phyloP scores from a whole-genome alignment of 2,329 filamentous ascomycete genomes.

The Pyrenophora graminea region DNA sequence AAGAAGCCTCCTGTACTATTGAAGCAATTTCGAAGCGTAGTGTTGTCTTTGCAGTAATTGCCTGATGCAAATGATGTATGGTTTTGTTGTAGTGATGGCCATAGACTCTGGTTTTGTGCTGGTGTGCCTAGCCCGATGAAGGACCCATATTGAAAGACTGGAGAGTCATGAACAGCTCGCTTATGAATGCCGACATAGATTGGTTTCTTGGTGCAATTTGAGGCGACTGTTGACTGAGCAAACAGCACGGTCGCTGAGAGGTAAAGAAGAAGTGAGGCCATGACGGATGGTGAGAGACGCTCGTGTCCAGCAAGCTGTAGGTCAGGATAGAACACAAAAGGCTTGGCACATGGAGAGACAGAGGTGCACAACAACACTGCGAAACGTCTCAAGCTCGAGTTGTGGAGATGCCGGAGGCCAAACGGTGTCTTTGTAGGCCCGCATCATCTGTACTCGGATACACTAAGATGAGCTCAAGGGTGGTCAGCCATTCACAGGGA shows the following conservation, averaged over 20 bases:
- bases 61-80: conserved; percentile 47
- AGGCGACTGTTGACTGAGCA: conserved; percentile 42
- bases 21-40: conserved; percentile 39
- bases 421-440: conserved; percentile 43
- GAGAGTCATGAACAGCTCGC: conserved; percentile 48
- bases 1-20: conserved; percentile 44
- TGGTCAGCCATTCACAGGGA: conserved; percentile 31
- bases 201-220: conserved; percentile 46
- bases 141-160: conserved; percentile 50
- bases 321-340: conserved; percentile 13
- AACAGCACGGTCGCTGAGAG: conserved; percentile 42
- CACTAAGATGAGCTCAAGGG: conserved; percentile 31
- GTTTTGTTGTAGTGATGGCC: conserved; percentile 50
- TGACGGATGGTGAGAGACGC: conserved; percentile 26
- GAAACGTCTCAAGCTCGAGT: conserved; percentile 28
- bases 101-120: conserved; percentile 52
- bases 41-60: conserved; percentile 45
- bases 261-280: conserved; percentile 35
- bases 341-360: conserved; percentile 11
- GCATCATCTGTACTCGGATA: conserved; percentile 21
- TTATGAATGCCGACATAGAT: conserved; percentile 53
- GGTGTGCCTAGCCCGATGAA: conserved; percentile 51
- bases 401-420: conserved; percentile 24
- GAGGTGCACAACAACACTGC: conserved; percentile 22
- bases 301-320: conserved; percentile 38